Percentiles rank a stretch among this genome's conserved stretches.
These are phyloP conservation scores for Nothophoma quercina DNA, from an alignment of 2,329 filamentous ascomycete genomes.

Conservation along the genomic window DNA sequence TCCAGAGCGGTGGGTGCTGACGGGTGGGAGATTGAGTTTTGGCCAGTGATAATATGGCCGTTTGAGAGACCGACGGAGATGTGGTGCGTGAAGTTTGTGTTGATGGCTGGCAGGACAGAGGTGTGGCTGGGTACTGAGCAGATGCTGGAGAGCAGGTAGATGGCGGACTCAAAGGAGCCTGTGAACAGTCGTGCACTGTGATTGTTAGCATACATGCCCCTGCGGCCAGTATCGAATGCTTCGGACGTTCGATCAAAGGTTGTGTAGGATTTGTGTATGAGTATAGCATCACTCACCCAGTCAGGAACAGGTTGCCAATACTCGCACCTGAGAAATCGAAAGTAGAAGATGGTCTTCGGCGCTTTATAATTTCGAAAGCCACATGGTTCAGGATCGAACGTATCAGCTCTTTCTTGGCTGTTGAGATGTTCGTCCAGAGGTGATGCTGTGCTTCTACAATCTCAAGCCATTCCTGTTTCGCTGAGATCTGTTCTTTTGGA, in stretches of 20 bases:
- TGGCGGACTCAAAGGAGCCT: conserved; percentile 89
- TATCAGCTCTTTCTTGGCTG: conserved; percentile 61
- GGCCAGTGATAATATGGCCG: conserved; percentile 81
- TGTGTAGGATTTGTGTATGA: neutral
- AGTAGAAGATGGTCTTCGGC: conserved; percentile 54
- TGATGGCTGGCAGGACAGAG: conserved; percentile 85
- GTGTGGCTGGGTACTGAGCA: conserved; percentile 82
- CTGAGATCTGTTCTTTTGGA: conserved; percentile 65
- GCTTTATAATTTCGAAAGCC: conserved; percentile 59
- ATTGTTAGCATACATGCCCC: conserved; percentile 23
- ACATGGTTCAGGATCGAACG: conserved; percentile 59
- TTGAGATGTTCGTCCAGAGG: conserved; percentile 70
- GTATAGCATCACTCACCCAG: conserved; percentile 50
- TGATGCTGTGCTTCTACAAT: conserved; percentile 83
- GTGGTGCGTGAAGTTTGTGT: conserved; percentile 94
- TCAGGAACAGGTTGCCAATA: conserved; percentile 61
- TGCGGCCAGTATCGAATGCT: too few species aligned
- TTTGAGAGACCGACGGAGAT: conserved; percentile 84
- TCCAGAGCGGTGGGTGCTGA: conserved; percentile 40
- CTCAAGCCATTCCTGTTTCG: conserved; percentile 82
- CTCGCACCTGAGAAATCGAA: conserved; percentile 61
- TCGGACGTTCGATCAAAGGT: conserved; percentile 63
- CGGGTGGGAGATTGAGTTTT: conserved; percentile 67
- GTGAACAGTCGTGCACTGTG: conserved; percentile 84
- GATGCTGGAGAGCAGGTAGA: conserved; percentile 87